Conservation (phyloP, 164 flowering plant species). For the Warburgia ugandensis region DNA sequence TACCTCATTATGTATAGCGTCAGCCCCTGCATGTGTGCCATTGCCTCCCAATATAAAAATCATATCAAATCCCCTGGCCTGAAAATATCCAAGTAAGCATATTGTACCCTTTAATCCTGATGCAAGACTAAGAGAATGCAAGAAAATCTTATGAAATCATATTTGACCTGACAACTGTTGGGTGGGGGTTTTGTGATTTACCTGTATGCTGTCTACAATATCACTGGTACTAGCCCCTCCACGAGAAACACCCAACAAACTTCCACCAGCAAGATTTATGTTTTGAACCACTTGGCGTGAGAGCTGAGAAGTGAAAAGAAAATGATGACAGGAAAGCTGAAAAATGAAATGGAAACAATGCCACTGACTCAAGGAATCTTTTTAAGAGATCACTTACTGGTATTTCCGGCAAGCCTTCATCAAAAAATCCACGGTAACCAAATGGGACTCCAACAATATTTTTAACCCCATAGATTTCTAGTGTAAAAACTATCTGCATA, state of each 20-base stretch:
- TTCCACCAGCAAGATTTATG: slow-evolving; percentile 90
- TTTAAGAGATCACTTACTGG: no score
- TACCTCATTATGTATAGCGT: slow-evolving; percentile 44
- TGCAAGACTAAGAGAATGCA: no score
- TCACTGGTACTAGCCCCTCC: slow-evolving; percentile 64
- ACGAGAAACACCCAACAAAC: slow-evolving; percentile 91
- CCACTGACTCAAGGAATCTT: no score
- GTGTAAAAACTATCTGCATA: slow-evolving; percentile 88
- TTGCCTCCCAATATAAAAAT: slow-evolving; percentile 39
- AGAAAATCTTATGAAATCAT: no score
- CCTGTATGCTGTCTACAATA: slow-evolving; percentile 88
- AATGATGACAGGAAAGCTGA: no score
- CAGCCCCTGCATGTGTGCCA: slow-evolving; percentile 47
- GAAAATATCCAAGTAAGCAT: no score
- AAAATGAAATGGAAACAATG: no score
- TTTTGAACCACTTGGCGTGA: slow-evolving; percentile 83
- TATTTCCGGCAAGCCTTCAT: slow-evolving; percentile 47
- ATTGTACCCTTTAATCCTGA: no score
- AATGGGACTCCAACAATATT: slow-evolving; percentile 80
- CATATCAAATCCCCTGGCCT: slow-evolving; percentile 39
- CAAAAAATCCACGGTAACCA: slow-evolving; percentile 88
- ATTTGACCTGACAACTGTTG: no score
- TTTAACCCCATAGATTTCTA: slow-evolving; percentile 89
- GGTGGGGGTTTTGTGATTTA: no score
- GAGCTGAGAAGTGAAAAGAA: slow-evolving; percentile 32